Percentiles rank a stretch among this genome's conserved stretches.
These are phyloP conservation scores for Gossypium australe DNA, from an alignment of 345 rosid species.

Conservation along the genomic window DNA sequence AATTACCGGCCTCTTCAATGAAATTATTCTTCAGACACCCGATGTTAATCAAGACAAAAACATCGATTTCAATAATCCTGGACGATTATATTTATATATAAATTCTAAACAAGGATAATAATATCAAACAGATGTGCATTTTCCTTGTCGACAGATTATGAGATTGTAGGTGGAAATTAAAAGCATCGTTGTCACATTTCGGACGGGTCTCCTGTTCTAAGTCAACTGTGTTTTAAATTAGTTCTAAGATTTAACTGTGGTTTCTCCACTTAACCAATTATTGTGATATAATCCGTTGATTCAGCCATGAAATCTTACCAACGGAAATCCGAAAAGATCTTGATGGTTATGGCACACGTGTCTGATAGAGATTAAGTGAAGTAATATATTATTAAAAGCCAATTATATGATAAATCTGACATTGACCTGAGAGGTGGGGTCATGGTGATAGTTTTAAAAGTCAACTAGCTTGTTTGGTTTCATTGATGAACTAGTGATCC, in stretches of 20 bases:
- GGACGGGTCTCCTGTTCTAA: not conserved
- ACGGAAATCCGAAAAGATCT: not conserved
- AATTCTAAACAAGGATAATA: not conserved
- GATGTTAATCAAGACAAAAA: not conserved
- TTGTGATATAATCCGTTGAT: not conserved
- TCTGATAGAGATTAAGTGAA: not conserved
- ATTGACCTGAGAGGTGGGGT: no score
- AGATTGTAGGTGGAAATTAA: not conserved
- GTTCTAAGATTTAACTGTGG: not conserved
- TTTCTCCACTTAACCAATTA: not conserved
- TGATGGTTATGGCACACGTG: not conserved
- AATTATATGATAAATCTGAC: no score
- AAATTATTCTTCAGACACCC: not conserved
- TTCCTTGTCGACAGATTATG: not conserved
- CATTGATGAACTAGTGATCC: constrained; percentile 3
- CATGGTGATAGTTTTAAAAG: not conserved
- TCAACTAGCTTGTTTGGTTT: not conserved
- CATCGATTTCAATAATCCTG: not conserved
- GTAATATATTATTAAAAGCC: not conserved
- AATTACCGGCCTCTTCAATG: not conserved
- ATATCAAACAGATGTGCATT: not conserved
- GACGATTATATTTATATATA: not conserved
- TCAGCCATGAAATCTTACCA: not conserved
- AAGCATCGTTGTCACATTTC: not conserved
- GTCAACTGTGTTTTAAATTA: not conserved